Conservation (phyloP, 2,329 filamentous ascomycete genomes). For the Paraconiothyrium sp. region DNA sequence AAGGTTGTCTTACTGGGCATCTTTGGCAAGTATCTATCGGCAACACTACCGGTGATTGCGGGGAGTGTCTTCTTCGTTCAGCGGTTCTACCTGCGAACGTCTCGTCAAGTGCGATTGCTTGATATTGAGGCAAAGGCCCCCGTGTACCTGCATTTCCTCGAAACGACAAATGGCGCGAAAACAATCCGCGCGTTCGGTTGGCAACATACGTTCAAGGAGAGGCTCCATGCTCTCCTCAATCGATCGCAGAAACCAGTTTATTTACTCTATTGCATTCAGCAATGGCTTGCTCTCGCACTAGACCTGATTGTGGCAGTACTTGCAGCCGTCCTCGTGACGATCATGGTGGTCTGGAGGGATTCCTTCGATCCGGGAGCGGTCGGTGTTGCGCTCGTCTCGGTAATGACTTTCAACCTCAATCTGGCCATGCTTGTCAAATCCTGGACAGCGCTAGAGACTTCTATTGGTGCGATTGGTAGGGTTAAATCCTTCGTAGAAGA, state of each 20-base stretch:
- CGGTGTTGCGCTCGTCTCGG: constrained; percentile 60
- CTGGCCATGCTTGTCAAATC: constrained; percentile 56
- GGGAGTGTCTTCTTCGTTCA: constrained; percentile 46
- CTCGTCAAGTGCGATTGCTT: constrained; percentile 57
- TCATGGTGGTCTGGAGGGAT: constrained; percentile 42
- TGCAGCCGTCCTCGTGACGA: constrained; percentile 41
- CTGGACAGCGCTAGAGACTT: constrained; percentile 67
- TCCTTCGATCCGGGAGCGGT: constrained; percentile 55
- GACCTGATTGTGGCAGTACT: constrained; percentile 46
- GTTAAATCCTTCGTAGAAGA: constrained; percentile 59
- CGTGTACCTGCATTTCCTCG: constrained; percentile 59
- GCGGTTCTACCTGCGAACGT: constrained; percentile 54
- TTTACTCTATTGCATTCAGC: constrained; percentile 46
- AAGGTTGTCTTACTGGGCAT: constrained; percentile 17
- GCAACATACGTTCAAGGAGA: constrained; percentile 28
- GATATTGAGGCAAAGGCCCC: constrained; percentile 60
- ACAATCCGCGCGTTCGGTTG: constrained; percentile 61
- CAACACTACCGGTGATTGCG: constrained; percentile 9
- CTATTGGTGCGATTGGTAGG: constrained; percentile 64
- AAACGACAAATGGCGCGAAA: constrained; percentile 55
- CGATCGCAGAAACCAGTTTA: constrained; percentile 53
- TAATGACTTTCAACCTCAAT: constrained; percentile 59
- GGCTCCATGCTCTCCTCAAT: constrained; percentile 35
- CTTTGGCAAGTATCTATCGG: constrained; percentile 13
- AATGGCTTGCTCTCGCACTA: constrained; percentile 51